phyloP scores from a whole-genome alignment of 768 basidiomycete species.

The Suillus americanus region DNA sequence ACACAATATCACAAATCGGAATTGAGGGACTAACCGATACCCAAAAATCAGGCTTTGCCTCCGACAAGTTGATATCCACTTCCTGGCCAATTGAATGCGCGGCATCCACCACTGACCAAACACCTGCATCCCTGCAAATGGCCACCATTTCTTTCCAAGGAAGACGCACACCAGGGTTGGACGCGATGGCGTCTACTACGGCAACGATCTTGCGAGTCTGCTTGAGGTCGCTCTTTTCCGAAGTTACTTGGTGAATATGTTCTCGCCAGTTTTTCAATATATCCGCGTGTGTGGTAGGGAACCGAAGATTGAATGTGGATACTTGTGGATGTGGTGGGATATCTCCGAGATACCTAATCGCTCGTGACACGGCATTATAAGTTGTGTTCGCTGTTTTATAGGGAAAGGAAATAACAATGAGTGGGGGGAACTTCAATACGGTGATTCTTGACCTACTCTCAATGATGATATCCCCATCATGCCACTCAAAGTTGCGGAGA shows the following conservation, averaged over 20 bases:
- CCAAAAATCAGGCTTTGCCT: constrained; percentile 72
- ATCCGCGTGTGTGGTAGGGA: constrained; percentile 55
- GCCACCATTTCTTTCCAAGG: constrained; percentile 74
- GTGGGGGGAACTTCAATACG: neutral
- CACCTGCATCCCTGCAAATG: constrained; percentile 61
- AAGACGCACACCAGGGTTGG: constrained; percentile 58
- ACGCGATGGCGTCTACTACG: constrained; percentile 66
- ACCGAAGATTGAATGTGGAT: constrained; percentile 48
- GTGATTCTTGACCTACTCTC: constrained; percentile 41
- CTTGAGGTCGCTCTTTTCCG: constrained; percentile 17
- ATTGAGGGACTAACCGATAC: constrained; percentile 51
- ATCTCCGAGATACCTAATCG: constrained; percentile 56
- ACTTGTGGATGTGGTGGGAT: constrained; percentile 50
- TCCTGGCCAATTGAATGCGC: constrained; percentile 82
- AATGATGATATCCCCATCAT: constrained; percentile 64
- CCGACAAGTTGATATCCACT: constrained; percentile 53
- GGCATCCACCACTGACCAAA: constrained; percentile 73
- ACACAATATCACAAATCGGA: neutral
- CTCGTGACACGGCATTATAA: constrained; percentile 54
- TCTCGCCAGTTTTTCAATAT: constrained; percentile 52
- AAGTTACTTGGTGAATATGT: constrained; percentile 33
- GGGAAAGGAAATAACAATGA: neutral
- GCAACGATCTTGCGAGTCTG: constrained; percentile 53
- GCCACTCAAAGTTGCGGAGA: constrained; percentile 66
- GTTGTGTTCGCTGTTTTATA: constrained; percentile 49